A percentile compares a stretch with the other conserved stretches of the same genome.
phyloP scores from a whole-genome alignment of 192 early-diverging fungal genomes.

The Backusella tarrabulga region DNA sequence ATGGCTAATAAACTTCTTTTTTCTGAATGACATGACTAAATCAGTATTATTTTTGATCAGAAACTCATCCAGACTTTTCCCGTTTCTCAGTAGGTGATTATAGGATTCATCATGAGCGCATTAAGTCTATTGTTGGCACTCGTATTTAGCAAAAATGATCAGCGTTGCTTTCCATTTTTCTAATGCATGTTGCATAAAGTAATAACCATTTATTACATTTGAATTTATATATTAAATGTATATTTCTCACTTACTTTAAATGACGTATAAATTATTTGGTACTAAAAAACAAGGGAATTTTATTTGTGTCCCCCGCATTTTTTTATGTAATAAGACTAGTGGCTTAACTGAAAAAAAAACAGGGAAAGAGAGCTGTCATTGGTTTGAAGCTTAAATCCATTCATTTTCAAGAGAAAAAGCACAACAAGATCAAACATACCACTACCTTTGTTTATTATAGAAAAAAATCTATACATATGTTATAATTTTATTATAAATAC shows the following conservation, averaged over 20 bases:
- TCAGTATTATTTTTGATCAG: constrained; percentile 4
- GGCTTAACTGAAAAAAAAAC: not conserved
- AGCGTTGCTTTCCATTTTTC: not conserved
- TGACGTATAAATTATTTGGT: not conserved
- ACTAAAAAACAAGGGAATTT: not conserved
- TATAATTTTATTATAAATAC: not conserved
- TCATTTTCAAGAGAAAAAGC: not conserved
- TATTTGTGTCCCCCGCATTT: not conserved
- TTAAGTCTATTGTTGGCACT: not conserved
- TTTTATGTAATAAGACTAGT: not conserved
- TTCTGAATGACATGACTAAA: constrained; percentile 1
- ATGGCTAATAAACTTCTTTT: not conserved
- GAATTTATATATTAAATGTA: not conserved
- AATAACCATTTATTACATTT: not conserved
- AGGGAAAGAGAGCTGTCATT: not conserved
- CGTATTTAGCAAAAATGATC: not conserved
- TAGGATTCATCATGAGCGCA: not conserved
- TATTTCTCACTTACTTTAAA: not conserved
- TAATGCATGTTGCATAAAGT: not conserved
- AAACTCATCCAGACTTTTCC: constrained; percentile 1
- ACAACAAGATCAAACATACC: not conserved
- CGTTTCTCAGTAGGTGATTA: not conserved
- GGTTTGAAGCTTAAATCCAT: not conserved
- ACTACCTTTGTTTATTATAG: not conserved
- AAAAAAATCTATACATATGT: not conserved